These are phyloP conservation scores for Dimocarpus longan DNA, from an alignment of 345 rosid species.

Conservation along the genomic window DNA sequence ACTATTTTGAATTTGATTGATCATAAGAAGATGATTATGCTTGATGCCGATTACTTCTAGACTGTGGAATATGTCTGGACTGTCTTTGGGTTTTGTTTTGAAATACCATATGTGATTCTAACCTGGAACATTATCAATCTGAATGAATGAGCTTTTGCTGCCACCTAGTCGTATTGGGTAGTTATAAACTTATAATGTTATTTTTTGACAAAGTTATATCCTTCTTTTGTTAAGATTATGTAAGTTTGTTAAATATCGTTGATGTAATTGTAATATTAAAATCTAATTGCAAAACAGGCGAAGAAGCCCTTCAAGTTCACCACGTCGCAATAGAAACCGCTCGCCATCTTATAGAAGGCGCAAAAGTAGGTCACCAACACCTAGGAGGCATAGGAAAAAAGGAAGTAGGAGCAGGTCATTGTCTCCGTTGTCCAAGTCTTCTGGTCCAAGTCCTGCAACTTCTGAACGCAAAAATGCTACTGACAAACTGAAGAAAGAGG, in stretches of 20 bases:
- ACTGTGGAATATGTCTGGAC: not conserved
- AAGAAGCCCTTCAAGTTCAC: conserved; percentile 51
- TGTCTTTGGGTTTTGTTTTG: not conserved
- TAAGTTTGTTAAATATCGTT: not conserved
- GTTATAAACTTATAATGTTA: no score
- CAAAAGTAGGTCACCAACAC: conserved; percentile 62
- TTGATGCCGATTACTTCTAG: not conserved
- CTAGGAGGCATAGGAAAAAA: conserved; percentile 49
- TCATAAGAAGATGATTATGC: not conserved
- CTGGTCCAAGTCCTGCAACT: conserved; percentile 30
- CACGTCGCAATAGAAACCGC: conserved; percentile 42
- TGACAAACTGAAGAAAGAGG: conserved; percentile 51
- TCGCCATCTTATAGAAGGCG: conserved; percentile 58
- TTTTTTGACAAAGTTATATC: not conserved
- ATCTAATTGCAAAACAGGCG: conserved; percentile 28
- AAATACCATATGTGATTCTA: not conserved
- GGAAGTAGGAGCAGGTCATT: conserved; percentile 42
- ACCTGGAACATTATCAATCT: no score
- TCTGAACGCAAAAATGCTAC: conserved; percentile 38
- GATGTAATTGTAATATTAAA: not conserved
- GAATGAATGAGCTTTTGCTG: no score
- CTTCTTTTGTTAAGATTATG: not conserved
- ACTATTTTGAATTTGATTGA: no score
- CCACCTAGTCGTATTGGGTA: no score
- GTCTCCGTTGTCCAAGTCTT: conserved; percentile 50